Base-by-base conservation (phyloP, 306 rosid genomes). In the Astragalus membranaceus region DNA sequence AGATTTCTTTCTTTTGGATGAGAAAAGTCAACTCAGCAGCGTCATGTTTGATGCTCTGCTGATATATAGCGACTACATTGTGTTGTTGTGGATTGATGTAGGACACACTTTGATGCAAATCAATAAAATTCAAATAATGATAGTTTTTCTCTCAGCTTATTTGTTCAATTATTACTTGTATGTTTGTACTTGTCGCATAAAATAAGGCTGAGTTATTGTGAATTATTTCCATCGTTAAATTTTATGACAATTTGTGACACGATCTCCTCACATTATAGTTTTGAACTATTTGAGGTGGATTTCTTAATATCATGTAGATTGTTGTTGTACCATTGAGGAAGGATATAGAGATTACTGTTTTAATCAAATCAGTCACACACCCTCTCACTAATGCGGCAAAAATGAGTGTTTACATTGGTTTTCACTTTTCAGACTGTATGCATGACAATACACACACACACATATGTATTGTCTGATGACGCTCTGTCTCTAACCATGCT, bases 211-310 rank as follows among this genome's bases (percentile, higher is more conserved):
- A 73, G 75, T 56, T 77, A 54, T 61, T 75, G 65, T 36, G 78
- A 59, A 77, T 73, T 80, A 52, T 50, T 68, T 75, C 9, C 46
- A 41, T 46, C 52, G n/a, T 42, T 75, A 64, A 67, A 64, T 64
- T 72, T 72, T 69, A 83, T 76, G 41, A 78, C 68, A 55, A 72
- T 47, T 76, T 76, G 74, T 73, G 54, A 72, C 80, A 69, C 36
- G 39, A 30, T 63, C 32, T 57, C 60, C 49, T 17, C 76, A 17
- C 39, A 17, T 75, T n/a, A n/a, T 56, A 36, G 51, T 58, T 70
- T 59, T 80, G n/a, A n/a, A n/a, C n/a, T n/a, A n/a, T n/a, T n/a
- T n/a, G 55, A 64, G 72, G 66, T 53, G 75, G 29, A 57, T 70
- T 58, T 30, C 69, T 64, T 73, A 43, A 15, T 30, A 17, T 39